Evolutionary conservation across 1,284 basidiomycete genomes (phyloP), one percentile per base, ranked within the genome.

Genomic region (Agaricales sp.): DNA sequence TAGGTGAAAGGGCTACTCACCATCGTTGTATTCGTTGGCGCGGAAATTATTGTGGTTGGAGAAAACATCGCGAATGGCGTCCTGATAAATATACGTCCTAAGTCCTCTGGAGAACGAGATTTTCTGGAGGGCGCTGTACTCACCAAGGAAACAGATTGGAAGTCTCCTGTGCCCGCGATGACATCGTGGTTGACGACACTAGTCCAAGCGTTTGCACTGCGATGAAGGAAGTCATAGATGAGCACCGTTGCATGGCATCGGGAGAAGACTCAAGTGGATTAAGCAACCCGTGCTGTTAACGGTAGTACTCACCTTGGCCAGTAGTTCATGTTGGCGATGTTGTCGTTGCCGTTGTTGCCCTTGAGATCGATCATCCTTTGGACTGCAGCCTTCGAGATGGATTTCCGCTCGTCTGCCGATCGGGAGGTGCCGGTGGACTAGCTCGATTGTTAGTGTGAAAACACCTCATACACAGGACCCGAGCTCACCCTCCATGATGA

Each of bases 401-500:
- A 6, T n/a, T 16, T 20, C 16, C 39, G 6, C 8, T 41, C 18
- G 39, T 41, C 39, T 20, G 8, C 6, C 6, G 39, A 41, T 4
- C 39, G 39, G n/a, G 39, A 41, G 4, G 39, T 41, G 19, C 8
- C 18, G 8, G 39, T 6, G 8, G 39, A 41, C 39, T 41, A 16
- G n/a, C n/a, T 8, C 39, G 39, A 41, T 41, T 16, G 16, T 8
- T 20, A 41, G 18, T 11, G 39, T 41, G 4, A 4, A n/a, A 20
- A 41, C 39, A 8, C 8, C 16, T 41, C 13, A 16, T 8, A 41
- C 8, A 8, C 13, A 18, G 18, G 13, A 41, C 8, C 8, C 11
- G 30, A 41, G 16, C 39, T n/a, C 19, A 41, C 39, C 39, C 39
- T 41, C 39, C 39, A 41, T n/a, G n/a, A 4, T 20, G 39, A 41